Percentiles rank a stretch among this genome's conserved stretches.
phyloP scores from a whole-genome alignment of 2,329 filamentous ascomycete genomes.

The Trichophyton benhamiae region DNA sequence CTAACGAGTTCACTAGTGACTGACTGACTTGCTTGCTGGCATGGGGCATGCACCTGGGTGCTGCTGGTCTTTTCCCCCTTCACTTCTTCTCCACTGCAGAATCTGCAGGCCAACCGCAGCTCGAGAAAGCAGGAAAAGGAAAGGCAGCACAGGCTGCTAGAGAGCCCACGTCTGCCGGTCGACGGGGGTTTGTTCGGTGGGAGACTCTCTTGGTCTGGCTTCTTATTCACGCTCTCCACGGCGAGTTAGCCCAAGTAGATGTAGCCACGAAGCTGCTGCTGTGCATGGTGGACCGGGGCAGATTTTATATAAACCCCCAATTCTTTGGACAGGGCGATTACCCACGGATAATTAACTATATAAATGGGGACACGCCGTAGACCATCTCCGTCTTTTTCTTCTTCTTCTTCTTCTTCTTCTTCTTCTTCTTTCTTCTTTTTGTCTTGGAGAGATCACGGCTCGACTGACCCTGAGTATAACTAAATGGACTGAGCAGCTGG shows the following conservation, averaged over 20 bases:
- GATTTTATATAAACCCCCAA: not conserved
- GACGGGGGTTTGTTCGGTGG: not conserved
- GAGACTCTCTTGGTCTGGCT: too few species aligned
- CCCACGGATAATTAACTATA: not conserved
- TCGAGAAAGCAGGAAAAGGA: not conserved
- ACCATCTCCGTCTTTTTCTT: too few species aligned
- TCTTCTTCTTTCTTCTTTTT: too few species aligned
- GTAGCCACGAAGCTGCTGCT: not conserved
- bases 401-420: too few species aligned
- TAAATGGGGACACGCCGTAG: not conserved
- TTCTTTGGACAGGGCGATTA: too few species aligned
- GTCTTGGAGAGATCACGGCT: not conserved
- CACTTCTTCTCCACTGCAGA: not conserved
- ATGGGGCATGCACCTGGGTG: not conserved
- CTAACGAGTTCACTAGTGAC: too few species aligned
- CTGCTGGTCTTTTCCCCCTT: not conserved
- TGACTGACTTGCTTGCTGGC: not conserved
- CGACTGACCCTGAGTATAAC: not conserved
- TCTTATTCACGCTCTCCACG: not conserved
- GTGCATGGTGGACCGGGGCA: not conserved
- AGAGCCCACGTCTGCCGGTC: not conserved
- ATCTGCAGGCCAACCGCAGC: not conserved
- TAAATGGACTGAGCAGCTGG: not conserved
- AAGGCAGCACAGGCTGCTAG: not conserved
- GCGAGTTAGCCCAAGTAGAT: conserved; percentile 1